Base-by-base conservation (phyloP, 805 yeast genomes). In the Candida morakotiae region DNA sequence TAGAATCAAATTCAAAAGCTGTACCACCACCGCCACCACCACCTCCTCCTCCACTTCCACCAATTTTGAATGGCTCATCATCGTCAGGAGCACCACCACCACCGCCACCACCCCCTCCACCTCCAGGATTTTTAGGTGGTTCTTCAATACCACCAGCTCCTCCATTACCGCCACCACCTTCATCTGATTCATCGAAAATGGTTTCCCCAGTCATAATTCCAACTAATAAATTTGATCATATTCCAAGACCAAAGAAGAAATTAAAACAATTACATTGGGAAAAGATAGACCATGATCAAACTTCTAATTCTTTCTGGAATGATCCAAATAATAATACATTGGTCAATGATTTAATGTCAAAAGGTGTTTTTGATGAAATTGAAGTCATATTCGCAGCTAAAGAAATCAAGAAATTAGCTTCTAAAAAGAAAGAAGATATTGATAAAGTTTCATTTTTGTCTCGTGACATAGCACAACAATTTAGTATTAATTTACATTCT, bases 241-340 rank as follows among this genome's bases (percentile, higher is more conserved):
- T 72, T 42, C 85, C 84, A 19, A 62, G 77, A 45, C 78, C 81
- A 14, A 70, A 69, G 55, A 70, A 67, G 43, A 80, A 77, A 56
- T 60, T 84, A 62, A 84, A 83, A 52, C 94, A 84, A 50, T 73
- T 84, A 44, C 94, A 84, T 49, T 84, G 93, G 94, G 93, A 84
- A 44, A 83, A 78, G 51, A 62, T 84, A 31, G 84, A 80, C 10
- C 57, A 67, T 34, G 47, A 51, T 13, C 46, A 47, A 20, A 64
- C 80, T 11, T 26, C 29, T 5, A 67, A 74, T 28, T 81, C 93
- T 0, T 71, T 84, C 46, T 84, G 94, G 94, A 69, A 68, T 21
- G 52, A 55, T 28, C 49, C 62, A 1, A 67, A 73, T 32, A 71
- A 75, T 15, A 63, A 64, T 9, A 40, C 51, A 0, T 58, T 76